Evolutionary conservation across 768 basidiomycete genomes (phyloP).

Genomic region (Pleurotus tuoliensis): DNA sequence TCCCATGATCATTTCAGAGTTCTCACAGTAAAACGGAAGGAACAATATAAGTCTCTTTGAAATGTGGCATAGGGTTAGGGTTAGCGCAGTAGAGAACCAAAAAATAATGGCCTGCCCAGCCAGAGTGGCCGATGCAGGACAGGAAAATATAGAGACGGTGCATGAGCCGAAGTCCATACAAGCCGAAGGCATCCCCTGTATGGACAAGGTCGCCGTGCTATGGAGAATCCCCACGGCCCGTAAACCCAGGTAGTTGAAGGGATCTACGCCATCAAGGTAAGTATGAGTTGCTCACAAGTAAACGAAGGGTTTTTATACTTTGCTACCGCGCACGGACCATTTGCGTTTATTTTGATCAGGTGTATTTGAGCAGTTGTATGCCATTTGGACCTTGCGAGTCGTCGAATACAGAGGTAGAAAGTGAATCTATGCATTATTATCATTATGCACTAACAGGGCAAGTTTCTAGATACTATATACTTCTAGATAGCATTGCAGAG

Average conservation of each 20-base stretch:
- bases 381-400: too few relatives aligned
- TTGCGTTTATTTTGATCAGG: neutral
- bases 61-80: too few relatives aligned
- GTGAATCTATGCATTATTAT: too few relatives aligned
- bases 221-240: slow-evolving; percentile 41
- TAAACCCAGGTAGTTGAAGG: slow-evolving; percentile 38
- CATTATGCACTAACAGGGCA: too few relatives aligned
- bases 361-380: too few relatives aligned
- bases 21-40: too few relatives aligned
- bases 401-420: too few relatives aligned
- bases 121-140: slow-evolving; percentile 66
- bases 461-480: too few relatives aligned
- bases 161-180: slow-evolving; percentile 74
- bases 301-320: neutral
- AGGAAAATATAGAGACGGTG: slow-evolving; percentile 80
- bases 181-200: slow-evolving; percentile 45
- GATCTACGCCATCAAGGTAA: slow-evolving; percentile 46
- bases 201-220: slow-evolving; percentile 55
- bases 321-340: slow-evolving; percentile 2
- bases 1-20: too few relatives aligned
- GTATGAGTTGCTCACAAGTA: slow-evolving; percentile 30
- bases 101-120: slow-evolving; percentile 27
- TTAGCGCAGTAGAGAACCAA: neutral
- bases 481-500: too few relatives aligned
- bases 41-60: too few relatives aligned